These are phyloP conservation scores for Wickerhamiella sergipiensis DNA, from an alignment of 805 yeast species.

Conservation along the genomic window DNA sequence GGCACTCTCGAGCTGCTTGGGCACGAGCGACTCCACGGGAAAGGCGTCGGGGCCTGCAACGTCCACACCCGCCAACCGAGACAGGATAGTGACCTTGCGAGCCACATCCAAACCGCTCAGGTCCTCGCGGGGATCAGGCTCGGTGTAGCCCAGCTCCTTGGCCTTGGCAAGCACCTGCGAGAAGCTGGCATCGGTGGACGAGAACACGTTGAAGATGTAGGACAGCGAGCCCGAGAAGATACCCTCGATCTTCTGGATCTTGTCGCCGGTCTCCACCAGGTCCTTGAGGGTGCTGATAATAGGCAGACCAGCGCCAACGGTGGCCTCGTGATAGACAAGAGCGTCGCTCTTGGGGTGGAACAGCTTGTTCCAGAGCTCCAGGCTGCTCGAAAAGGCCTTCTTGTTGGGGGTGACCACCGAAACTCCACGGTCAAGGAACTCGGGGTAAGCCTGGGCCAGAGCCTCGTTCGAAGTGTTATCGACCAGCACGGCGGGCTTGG, in stretches of 20 bases:
- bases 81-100: constrained; percentile 91
- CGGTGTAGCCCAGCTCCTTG: constrained; percentile 86
- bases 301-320: constrained; percentile 98
- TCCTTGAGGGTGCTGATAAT: constrained; percentile 80
- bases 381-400: constrained; percentile 81
- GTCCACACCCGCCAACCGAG: constrained; percentile 77
- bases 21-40: constrained; percentile 89
- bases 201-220: constrained; percentile 86
- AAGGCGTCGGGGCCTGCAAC: constrained; percentile 83
- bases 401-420: constrained; percentile 97
- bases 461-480: constrained; percentile 86
- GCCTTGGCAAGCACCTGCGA: constrained; percentile 85
- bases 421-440: constrained; percentile 59
- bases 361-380: constrained; percentile 63
- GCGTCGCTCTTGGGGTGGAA: constrained; percentile 48
- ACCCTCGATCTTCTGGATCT: constrained; percentile 84
- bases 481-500: constrained; percentile 66
- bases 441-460: constrained; percentile 66
- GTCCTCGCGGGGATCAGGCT: constrained; percentile 99
- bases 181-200: constrained; percentile 61
- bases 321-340: constrained; percentile 91
- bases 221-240: constrained; percentile 93
- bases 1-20: constrained; percentile 56
- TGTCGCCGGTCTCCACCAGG: constrained; percentile 83
- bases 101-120: constrained; percentile 97